Conservation (phyloP, 1,284 basidiomycete species). For the Puccinia hordei region DNA sequence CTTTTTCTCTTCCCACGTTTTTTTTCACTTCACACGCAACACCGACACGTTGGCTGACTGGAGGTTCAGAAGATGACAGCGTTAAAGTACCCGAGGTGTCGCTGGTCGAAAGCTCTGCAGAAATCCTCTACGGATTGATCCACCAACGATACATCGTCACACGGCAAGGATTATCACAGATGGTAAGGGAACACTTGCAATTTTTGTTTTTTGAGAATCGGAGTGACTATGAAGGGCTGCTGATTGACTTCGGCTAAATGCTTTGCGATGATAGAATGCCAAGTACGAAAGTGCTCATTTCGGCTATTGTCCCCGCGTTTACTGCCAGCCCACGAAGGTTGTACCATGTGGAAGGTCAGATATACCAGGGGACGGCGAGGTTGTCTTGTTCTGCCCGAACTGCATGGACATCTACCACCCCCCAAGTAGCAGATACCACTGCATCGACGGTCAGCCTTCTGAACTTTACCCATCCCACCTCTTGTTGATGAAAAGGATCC, state of each 20-base stretch:
- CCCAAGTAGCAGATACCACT: conserved; percentile 90
- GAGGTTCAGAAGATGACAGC: conserved; percentile 76
- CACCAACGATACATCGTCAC: conserved; percentile 97
- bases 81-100: conserved; percentile 80
- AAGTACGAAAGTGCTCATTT: conserved; percentile 94
- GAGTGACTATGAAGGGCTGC: too few relatives aligned
- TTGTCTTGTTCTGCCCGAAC: conserved; percentile 97
- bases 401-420: conserved; percentile 97
- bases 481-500: neutral
- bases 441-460: conserved; percentile 78
- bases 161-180: conserved; percentile 85
- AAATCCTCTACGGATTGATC: conserved; percentile 94
- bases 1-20: too few relatives aligned
- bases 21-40: neutral
- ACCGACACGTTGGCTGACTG: neutral
- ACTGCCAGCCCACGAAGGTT: conserved; percentile 84
- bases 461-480: neutral
- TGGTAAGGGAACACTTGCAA: conserved; percentile 69
- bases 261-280: too few relatives aligned
- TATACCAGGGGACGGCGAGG: conserved; percentile 94
- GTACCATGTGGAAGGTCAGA: conserved; percentile 95
- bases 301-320: conserved; percentile 92
- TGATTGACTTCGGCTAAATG: too few relatives aligned
- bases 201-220: too few relatives aligned
- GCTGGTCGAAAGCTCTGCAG: conserved; percentile 95